A percentile compares a stretch with the other conserved stretches of the same genome.
Evolutionary conservation across 164 flowering plant species (phyloP).

Genomic region (Chimonanthus salicifolius): DNA sequence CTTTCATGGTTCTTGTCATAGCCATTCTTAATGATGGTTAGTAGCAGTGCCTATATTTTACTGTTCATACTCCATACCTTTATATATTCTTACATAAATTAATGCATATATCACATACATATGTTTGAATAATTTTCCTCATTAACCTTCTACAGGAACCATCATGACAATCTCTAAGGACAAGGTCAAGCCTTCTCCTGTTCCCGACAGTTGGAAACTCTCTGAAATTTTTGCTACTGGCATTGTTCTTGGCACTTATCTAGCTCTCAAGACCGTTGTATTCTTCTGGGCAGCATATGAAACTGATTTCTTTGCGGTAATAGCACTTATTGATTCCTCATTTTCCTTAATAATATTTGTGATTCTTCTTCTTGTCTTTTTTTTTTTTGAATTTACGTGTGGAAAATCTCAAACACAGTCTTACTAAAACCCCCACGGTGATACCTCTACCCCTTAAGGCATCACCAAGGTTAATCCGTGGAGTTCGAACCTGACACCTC

Average conservation of each 20-base stretch:
- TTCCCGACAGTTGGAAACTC: conserved; percentile 90
- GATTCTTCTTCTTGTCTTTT: no score
- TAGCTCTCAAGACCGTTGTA: conserved; percentile 85
- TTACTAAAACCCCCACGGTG: no score
- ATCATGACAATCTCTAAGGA: conserved; percentile 92
- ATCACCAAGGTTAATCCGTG: no score
- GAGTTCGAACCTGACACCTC: no score
- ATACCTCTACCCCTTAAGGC: no score
- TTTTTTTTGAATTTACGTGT: no score
- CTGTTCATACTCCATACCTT: background rate
- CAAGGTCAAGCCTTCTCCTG: conserved; percentile 77
- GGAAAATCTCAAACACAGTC: no score
- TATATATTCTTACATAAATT: no score
- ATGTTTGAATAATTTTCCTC: no score
- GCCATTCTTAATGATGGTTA: conserved; percentile 88
- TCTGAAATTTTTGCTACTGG: conserved; percentile 80
- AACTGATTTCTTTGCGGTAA: conserved; percentile 75
- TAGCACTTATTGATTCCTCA: no score
- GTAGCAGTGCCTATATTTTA: conserved; percentile 8
- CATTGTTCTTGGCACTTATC: conserved; percentile 65
- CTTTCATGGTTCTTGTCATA: conserved; percentile 90
- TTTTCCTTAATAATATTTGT: no score
- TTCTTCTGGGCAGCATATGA: conserved; percentile 83
- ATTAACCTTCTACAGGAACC: conserved; percentile 44
- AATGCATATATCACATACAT: background rate